These are phyloP conservation scores for Annulohypoxylon truncatum DNA, from an alignment of 2,329 filamentous ascomycete genomes.

Conservation along the genomic window DNA sequence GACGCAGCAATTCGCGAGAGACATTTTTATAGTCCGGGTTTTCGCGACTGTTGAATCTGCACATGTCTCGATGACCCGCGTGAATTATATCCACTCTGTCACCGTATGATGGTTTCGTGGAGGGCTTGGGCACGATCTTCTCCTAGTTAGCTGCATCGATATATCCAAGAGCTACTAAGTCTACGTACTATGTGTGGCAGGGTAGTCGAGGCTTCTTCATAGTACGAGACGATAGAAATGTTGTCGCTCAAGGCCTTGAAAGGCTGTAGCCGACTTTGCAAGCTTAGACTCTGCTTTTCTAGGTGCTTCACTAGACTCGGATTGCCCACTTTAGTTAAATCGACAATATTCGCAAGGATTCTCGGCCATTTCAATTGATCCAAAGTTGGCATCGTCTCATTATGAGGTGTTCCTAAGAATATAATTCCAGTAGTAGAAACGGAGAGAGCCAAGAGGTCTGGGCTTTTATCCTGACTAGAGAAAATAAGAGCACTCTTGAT, in stretches of 20 bases:
- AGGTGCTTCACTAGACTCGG: slow-evolving; percentile 4
- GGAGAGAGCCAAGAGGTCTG: not conserved
- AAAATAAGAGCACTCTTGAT: slow-evolving; percentile 13
- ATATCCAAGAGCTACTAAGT: not conserved
- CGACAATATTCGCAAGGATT: not conserved
- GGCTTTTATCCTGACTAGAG: not conserved
- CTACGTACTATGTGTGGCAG: not conserved
- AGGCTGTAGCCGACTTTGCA: slow-evolving; percentile 5
- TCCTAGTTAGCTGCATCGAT: not conserved
- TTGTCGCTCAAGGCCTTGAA: slow-evolving; percentile 15
- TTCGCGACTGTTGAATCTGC: not conserved
- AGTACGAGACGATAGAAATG: slow-evolving; percentile 8
- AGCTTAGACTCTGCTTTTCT: slow-evolving; percentile 4
- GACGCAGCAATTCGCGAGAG: not conserved
- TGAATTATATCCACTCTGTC: not conserved
- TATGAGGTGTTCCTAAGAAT: slow-evolving; percentile 4
- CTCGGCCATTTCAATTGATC: slow-evolving; percentile 1
- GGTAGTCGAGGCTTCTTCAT: not conserved
- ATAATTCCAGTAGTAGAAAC: slow-evolving; percentile 4
- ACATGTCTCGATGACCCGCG: slow-evolving; percentile 5
- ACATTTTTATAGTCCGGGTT: slow-evolving; percentile 1
- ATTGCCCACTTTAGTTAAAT: not conserved
- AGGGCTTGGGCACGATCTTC: not conserved
- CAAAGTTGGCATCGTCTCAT: not conserved
- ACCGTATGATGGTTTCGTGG: not conserved